These are phyloP conservation scores for Fistulifera pelliculosa DNA, from an alignment of 108 stramenopile species.

Conservation along the genomic window DNA sequence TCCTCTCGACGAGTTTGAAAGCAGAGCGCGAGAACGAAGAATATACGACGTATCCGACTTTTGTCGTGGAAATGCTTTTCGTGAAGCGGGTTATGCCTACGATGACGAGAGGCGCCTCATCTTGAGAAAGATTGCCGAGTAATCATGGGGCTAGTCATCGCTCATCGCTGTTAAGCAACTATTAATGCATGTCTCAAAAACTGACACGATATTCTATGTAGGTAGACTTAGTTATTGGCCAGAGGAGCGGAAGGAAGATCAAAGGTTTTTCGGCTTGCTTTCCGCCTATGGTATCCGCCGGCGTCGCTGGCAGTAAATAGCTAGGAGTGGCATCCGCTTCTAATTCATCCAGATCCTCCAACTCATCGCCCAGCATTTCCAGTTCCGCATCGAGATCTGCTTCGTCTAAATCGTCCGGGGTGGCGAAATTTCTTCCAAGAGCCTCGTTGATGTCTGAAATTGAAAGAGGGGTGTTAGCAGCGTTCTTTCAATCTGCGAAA, in stretches of 20 bases:
- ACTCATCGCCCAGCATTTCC: constrained; percentile 91
- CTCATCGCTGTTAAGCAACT: too few relatives aligned
- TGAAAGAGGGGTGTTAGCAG: too few relatives aligned
- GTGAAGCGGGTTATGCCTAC: constrained; percentile 68
- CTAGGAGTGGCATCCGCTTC: constrained; percentile 43
- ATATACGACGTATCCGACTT: constrained; percentile 77
- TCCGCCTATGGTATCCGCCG: constrained; percentile 28
- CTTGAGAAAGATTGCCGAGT: background rate
- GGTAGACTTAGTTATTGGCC: constrained; percentile 3
- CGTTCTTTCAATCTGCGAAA: too few relatives aligned
- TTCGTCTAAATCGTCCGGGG: constrained; percentile 93
- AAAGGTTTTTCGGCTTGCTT: constrained; percentile 41
- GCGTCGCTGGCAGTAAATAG: constrained; percentile 49
- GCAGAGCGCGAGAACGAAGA: constrained; percentile 69
- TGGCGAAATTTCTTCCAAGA: constrained; percentile 86
- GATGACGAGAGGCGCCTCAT: constrained; percentile 26
- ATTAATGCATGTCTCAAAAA: too few relatives aligned
- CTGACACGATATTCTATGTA: too few relatives aligned
- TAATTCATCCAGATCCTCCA: constrained; percentile 67
- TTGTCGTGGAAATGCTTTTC: constrained; percentile 47
- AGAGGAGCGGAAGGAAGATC: constrained; percentile 44
- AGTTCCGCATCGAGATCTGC: constrained; percentile 96
- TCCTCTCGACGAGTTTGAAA: constrained; percentile 74
- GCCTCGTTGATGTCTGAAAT: constrained; percentile 89
- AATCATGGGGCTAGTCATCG: too few relatives aligned